Percentiles rank a stretch among this genome's conserved stretches.
Evolutionary conservation across 1,139 yeast species (phyloP).

Genomic region (Yamadazyma taylorii): DNA sequence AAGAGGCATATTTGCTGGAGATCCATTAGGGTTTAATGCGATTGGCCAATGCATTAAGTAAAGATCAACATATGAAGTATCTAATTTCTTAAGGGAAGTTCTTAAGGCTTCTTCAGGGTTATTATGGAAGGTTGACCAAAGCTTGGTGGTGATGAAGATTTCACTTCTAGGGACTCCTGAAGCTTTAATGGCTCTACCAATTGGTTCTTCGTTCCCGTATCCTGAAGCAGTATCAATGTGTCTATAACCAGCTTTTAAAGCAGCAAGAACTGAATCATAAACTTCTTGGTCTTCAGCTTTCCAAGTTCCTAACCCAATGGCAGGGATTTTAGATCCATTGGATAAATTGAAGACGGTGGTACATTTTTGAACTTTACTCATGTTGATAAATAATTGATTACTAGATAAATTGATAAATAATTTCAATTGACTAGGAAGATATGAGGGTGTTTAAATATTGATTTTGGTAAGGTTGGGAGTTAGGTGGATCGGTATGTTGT

Average conservation of each 20-base stretch:
- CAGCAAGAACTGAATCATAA: constrained; percentile 56
- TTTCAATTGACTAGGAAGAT: no score
- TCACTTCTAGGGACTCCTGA: constrained; percentile 71
- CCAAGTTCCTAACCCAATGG: constrained; percentile 82
- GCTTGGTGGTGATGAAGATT: constrained; percentile 76
- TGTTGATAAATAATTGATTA: constrained; percentile 6
- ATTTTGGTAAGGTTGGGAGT: no score
- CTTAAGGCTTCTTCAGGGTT: constrained; percentile 61
- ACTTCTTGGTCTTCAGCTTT: constrained; percentile 58
- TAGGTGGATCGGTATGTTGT: no score
- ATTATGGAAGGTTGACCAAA: constrained; percentile 69
- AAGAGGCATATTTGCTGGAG: constrained; percentile 32
- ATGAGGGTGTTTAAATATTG: no score
- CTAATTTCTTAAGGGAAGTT: constrained; percentile 62
- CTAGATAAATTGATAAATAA: background rate
- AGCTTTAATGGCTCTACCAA: constrained; percentile 65
- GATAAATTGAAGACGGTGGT: constrained; percentile 39
- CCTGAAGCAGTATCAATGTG: constrained; percentile 81
- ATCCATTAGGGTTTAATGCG: constrained; percentile 43
- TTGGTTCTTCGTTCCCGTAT: constrained; percentile 65
- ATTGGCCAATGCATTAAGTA: constrained; percentile 90
- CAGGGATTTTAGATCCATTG: constrained; percentile 66
- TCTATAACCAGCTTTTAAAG: constrained; percentile 63
- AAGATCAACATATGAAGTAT: constrained; percentile 79
- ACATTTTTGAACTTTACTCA: constrained; percentile 13